Base-by-base conservation (phyloP, 2,329 filamentous ascomycete genomes). In the Paraconiothyrium brasiliense region DNA sequence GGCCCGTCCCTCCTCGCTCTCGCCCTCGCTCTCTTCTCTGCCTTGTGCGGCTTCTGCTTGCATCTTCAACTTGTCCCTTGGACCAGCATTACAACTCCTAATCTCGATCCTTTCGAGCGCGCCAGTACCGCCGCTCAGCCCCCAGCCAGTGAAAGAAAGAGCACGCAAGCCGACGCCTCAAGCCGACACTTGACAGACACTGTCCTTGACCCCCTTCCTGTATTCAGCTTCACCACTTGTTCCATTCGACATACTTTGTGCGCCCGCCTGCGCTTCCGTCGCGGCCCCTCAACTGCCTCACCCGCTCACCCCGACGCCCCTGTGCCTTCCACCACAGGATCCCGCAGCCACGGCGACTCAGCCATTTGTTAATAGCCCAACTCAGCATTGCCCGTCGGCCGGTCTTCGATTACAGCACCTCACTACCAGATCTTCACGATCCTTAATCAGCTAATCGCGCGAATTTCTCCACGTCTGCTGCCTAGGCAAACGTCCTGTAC, bases 21-120 rank as follows among this genome's bases (percentile, higher is more conserved):
- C 5, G 85, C 78, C 62, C 86, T 87, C 5, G 85, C 86, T 58
- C 88, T 86, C 77, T 93, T 66, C 67, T 68, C 69, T 70, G 62
- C 65, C 49, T 62, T 62, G 65, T 67, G 68, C 72, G 68, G 72
- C 71, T 72, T 71, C 68, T 75, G 54, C 54, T 56, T 56, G 73
- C 76, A 78, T 78, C 75, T 76, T 73, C 68, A 71, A 71, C 65
- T 71, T 69, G 70, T 73, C 71, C 71, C 63, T 67, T 69, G 71
- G 70, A 70, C 67, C 68, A 68, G 66, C 71, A 67, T 76, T 75
- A 70, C 54, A 24, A 60, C 67, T 73, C 61, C 63, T 62, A 59
- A 60, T 68, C 67, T 59, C 63, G 35, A 55, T 58, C 58, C 65
- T 58, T 67, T 60, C 62, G 71, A 74, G 73, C 74, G 69, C 74